Evolutionary conservation across 1,284 basidiomycete genomes (phyloP).

Genomic region (Ganoderma resinaceum): DNA sequence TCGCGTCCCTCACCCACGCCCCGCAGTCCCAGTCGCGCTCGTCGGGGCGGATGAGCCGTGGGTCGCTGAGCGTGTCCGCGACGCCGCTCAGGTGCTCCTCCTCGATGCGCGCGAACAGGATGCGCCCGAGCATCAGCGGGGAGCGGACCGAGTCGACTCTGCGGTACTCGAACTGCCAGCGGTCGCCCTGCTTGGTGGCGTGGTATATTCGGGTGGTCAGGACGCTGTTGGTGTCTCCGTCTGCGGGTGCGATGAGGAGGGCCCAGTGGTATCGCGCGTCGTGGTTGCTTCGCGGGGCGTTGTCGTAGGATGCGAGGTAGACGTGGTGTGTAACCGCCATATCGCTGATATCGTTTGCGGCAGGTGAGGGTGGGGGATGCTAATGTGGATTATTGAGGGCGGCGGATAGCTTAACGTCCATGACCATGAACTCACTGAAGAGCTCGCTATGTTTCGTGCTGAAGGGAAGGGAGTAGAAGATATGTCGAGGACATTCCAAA

Average conservation of each 20-base stretch:
- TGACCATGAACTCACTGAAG: not conserved
- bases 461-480: not conserved
- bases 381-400: not conserved
- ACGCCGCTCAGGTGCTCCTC: conserved; percentile 4
- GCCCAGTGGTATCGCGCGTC: conserved; percentile 26
- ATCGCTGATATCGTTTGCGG: not conserved
- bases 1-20: conserved; percentile 26
- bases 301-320: conserved; percentile 29
- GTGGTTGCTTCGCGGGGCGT: conserved; percentile 8
- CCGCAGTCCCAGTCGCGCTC: conserved; percentile 25
- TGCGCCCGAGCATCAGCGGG: conserved; percentile 28
- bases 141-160: conserved; percentile 26
- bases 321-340: conserved; percentile 4
- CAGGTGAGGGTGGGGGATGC: not conserved
- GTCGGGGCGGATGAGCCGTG: conserved; percentile 5
- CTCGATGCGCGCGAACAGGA: conserved; percentile 21
- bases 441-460: not conserved
- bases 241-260: conserved; percentile 25
- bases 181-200: conserved; percentile 20
- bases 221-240: conserved; percentile 14
- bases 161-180: conserved; percentile 26
- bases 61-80: conserved; percentile 13
- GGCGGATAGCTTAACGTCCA: not conserved
- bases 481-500: not conserved
- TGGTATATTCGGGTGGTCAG: conserved; percentile 20